A percentile compares a stretch with the other conserved stretches of the same genome.
phyloP scores from a whole-genome alignment of 2,329 filamentous ascomycete species.

The Biscogniauxia sp. region DNA sequence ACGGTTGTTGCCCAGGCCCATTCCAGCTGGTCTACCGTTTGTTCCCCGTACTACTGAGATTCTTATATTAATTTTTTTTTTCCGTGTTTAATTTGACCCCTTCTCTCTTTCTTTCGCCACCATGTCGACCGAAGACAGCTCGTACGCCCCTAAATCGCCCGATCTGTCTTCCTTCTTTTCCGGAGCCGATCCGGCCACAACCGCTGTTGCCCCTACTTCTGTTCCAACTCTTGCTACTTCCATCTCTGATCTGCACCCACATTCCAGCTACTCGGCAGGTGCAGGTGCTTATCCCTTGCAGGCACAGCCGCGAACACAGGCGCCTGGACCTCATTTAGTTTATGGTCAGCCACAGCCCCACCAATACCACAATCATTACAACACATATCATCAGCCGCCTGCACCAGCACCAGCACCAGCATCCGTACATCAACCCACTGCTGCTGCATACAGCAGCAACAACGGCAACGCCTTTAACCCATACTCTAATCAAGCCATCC shows the following conservation, averaged over 20 bases:
- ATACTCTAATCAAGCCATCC: conserved; percentile 15
- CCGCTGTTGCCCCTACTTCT: conserved; percentile 27
- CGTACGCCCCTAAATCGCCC: conserved; percentile 57
- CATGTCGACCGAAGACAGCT: conserved; percentile 48
- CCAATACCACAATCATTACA: conserved; percentile 29
- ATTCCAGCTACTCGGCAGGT: conserved; percentile 19
- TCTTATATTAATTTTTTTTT: no score
- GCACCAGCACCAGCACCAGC: conserved; percentile 24
- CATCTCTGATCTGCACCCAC: not conserved
- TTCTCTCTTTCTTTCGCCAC: conserved; percentile 24
- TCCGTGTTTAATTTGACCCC: conserved; percentile 9
- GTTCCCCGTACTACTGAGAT: conserved; percentile 1
- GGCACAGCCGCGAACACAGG: conserved; percentile 7
- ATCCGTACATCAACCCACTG: conserved; percentile 18
- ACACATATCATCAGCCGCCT: conserved; percentile 17
- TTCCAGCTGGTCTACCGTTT: conserved; percentile 4
- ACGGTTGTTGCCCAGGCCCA: conserved; percentile 7
- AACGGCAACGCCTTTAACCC: conserved; percentile 19
- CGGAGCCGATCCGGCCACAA: conserved; percentile 30
- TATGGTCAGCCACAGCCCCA: conserved; percentile 32
- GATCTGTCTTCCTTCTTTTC: conserved; percentile 57
- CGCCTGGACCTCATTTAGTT: conserved; percentile 10
- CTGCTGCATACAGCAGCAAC: conserved; percentile 14
- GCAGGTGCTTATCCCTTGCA: conserved; percentile 30
- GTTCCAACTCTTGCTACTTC: conserved; percentile 19